A percentile compares a stretch with the other conserved stretches of the same genome.
Conservation (phyloP, 1,284 basidiomycete species). For the Uromyces viciae-fabae region DNA sequence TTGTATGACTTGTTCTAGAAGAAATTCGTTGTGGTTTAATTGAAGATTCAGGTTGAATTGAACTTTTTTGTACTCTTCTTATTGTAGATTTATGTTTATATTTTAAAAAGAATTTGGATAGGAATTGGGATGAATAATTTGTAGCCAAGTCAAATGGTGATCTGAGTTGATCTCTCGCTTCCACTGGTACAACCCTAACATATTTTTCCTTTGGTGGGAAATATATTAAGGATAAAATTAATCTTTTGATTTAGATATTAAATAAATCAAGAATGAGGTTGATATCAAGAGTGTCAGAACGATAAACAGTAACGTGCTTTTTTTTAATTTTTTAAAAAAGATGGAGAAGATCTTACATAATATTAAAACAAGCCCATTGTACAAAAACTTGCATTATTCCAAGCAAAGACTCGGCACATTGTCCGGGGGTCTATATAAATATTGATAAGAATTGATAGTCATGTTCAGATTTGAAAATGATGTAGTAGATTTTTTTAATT, state of each 20-base stretch:
- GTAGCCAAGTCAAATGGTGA: conserved; percentile 31
- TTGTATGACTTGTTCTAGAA: neutral
- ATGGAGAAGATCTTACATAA: conserved; percentile 65
- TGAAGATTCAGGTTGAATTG: too few species aligned
- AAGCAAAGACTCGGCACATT: conserved; percentile 75
- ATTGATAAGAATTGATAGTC: too few species aligned
- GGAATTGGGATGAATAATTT: conserved; percentile 38
- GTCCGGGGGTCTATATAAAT: conserved; percentile 63
- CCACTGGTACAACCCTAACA: conserved; percentile 32
- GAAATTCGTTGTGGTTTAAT: too few species aligned
- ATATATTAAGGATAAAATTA: conserved; percentile 86
- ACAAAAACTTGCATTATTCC: conserved; percentile 77
- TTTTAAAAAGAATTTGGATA: conserved; percentile 34
- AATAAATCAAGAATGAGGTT: neutral
- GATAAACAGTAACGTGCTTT: too few species aligned
- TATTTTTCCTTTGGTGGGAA: conserved; percentile 55
- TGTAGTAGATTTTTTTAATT: neutral
- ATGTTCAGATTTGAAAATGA: neutral
- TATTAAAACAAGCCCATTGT: conserved; percentile 80
- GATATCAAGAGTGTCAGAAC: too few species aligned
- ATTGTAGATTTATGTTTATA: neutral
- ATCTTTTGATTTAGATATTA: conserved; percentile 57
- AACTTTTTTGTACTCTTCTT: too few species aligned
- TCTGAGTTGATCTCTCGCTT: neutral
- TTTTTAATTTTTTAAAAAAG: neutral